Evolutionary conservation across 176 grass and related monocot genomes (phyloP), one percentile per base, ranked within the genome.

Genomic region (Cocos nucifera): DNA sequence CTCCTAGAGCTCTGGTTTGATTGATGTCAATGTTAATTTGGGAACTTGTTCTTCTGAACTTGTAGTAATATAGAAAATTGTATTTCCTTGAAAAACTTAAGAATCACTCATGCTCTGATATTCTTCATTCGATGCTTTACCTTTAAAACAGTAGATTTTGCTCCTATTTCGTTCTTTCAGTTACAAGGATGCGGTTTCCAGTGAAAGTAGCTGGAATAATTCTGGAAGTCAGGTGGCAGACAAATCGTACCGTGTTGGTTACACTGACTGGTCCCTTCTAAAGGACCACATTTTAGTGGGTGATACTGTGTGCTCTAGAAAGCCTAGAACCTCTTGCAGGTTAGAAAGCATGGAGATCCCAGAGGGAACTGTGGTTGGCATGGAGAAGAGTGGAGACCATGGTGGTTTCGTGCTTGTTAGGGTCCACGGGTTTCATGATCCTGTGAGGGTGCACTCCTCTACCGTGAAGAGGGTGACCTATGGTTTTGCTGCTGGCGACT

Each of bases 301-400:
- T 49, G 93, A 98, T 19, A 76, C 69, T 12, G 87, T 92, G 15
- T 81, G 82, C 48, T 92, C 84, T 20, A 83, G 84, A 78, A 98
- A 98, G 78, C 53, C 83, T 22, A 92, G 62, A 61, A 83, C 58
- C 61, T 85, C 93, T 4, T 98, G 87, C 67, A 74, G 57, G 70
- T 73, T 66, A 32, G 84, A 83, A 59, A 85, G 62, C 44, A 98
- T 92, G 93, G 77, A 83, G 80, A 79, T 98, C 28, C 88, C 93
- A 62, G 93, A 89, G 65, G 93, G 93, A 63, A 92, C 66, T 52
- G 73, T 98, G 72, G 88, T 92, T 75, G 93, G 87, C 39, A 28
- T 82, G 64, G 92, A 96, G 25, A 80, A 76, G 24, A 73, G 90
- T 57, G 83, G 71, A 55, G 78, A 75, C 14, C 17, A 17, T 22